Percentiles rank a stretch among this genome's conserved stretches.
phyloP scores from a whole-genome alignment of 2,329 filamentous ascomycete genomes.

The Paraphoma chrysanthemicola region DNA sequence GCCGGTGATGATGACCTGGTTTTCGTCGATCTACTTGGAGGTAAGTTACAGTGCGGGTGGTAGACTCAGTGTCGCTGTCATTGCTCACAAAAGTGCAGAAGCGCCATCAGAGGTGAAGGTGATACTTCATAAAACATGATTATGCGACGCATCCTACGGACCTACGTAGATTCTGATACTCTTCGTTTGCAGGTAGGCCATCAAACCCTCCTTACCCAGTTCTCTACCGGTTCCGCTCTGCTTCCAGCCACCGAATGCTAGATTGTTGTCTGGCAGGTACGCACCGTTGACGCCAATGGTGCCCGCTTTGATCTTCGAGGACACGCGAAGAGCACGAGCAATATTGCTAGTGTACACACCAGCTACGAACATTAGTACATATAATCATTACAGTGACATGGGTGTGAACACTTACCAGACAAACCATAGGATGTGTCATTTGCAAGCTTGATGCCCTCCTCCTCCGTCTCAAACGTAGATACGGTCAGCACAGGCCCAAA shows the following conservation, averaged over 20 bases:
- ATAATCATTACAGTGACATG: background rate
- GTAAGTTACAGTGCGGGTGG: too few relatives aligned
- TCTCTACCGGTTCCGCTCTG: constrained; percentile 37
- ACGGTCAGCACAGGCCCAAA: constrained; percentile 37
- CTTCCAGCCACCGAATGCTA: constrained; percentile 43
- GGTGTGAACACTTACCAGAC: constrained; percentile 11
- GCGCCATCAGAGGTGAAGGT: too few relatives aligned
- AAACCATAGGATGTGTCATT: constrained; percentile 36
- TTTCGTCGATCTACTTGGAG: too few relatives aligned
- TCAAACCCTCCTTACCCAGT: constrained; percentile 31
- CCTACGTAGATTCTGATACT: constrained; percentile 1
- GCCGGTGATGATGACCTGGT: too few relatives aligned
- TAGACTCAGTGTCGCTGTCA: too few relatives aligned
- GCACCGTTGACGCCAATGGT: constrained; percentile 23
- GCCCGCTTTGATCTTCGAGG: constrained; percentile 25
- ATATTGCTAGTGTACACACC: constrained; percentile 18
- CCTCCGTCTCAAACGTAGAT: constrained; percentile 38
- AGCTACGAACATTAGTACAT: background rate
- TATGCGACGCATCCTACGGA: background rate
- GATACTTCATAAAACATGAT: too few relatives aligned
- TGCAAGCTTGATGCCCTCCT: constrained; percentile 35
- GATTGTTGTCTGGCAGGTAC: constrained; percentile 33
- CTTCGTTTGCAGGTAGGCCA: constrained; percentile 36
- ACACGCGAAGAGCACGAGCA: constrained; percentile 22
- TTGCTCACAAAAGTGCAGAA: too few relatives aligned